phyloP scores from a whole-genome alignment of 331 rosid genomes.

The Cydonia oblonga region DNA sequence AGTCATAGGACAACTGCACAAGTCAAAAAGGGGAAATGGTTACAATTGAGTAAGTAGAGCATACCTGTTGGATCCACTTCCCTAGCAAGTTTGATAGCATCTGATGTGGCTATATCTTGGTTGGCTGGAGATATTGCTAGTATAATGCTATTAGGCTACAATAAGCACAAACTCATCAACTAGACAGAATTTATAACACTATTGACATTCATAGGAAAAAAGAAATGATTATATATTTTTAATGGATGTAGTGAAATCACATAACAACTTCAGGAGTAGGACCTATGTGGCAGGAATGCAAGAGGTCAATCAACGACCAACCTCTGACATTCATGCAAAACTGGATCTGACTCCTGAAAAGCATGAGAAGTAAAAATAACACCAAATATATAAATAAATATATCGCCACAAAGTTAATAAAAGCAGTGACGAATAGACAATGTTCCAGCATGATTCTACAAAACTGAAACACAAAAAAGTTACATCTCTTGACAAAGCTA shows the following conservation, averaged over 20 bases:
- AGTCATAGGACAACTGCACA: neutral
- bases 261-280: neutral
- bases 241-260: neutral
- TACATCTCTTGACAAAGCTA: neutral
- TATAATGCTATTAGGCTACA: slow-evolving; percentile 82
- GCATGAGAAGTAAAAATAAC: neutral
- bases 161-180: slow-evolving; percentile 15
- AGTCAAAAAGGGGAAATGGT: neutral
- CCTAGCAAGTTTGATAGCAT: slow-evolving; percentile 84
- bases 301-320: neutral
- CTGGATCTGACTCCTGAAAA: neutral
- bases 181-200: neutral
- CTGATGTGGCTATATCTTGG: slow-evolving; percentile 96
- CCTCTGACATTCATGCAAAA: neutral
- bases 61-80: slow-evolving; percentile 92
- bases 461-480: neutral
- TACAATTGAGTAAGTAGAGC: neutral
- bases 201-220: neutral
- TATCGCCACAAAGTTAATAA: no score
- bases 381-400: no score
- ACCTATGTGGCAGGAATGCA: neutral
- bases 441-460: neutral
- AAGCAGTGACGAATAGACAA: no score
- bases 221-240: neutral
- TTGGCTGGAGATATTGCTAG: slow-evolving; percentile 96